phyloP scores from a whole-genome alignment of 331 rosid genomes.

The Pyracantha coccinea region DNA sequence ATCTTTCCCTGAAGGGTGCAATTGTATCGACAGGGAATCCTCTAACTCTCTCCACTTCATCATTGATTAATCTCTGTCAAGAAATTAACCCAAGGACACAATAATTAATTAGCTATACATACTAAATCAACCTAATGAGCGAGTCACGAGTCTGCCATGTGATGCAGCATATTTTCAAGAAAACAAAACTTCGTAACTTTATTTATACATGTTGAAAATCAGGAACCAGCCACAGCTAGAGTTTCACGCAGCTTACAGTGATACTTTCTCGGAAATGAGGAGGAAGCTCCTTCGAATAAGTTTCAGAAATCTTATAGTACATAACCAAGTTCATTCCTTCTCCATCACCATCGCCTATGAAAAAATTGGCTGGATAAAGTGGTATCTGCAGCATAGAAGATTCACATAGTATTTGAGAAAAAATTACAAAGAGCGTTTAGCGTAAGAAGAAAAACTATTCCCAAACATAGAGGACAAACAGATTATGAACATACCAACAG shows the following conservation, averaged over 20 bases:
- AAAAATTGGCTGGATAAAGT: constrained; percentile 65
- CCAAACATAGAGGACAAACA: not conserved
- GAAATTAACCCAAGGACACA: constrained; percentile 9
- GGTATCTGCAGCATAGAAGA: constrained; percentile 59
- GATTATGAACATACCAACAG: not conserved
- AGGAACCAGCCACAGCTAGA: not conserved
- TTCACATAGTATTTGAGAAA: not conserved
- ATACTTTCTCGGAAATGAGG: constrained; percentile 58
- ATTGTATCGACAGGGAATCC: constrained; percentile 86
- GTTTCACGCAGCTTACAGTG: constrained; percentile 39
- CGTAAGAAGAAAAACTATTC: not conserved
- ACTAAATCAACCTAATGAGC: not conserved
- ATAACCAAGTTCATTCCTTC: constrained; percentile 86
- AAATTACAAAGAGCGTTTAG: not conserved
- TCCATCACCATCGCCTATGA: constrained; percentile 86
- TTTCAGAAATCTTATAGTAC: constrained; percentile 81
- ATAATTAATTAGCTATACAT: not conserved
- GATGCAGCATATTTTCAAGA: not conserved
- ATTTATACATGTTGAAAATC: not conserved
- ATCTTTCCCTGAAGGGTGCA: constrained; percentile 84
- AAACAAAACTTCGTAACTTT: constrained; percentile 1
- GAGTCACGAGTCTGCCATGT: not conserved
- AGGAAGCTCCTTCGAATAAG: constrained; percentile 64
- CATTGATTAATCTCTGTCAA: constrained; percentile 75
- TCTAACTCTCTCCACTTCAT: constrained; percentile 93